Base-by-base conservation (phyloP, 768 basidiomycete genomes). In the Coprinopsis sp. region DNA sequence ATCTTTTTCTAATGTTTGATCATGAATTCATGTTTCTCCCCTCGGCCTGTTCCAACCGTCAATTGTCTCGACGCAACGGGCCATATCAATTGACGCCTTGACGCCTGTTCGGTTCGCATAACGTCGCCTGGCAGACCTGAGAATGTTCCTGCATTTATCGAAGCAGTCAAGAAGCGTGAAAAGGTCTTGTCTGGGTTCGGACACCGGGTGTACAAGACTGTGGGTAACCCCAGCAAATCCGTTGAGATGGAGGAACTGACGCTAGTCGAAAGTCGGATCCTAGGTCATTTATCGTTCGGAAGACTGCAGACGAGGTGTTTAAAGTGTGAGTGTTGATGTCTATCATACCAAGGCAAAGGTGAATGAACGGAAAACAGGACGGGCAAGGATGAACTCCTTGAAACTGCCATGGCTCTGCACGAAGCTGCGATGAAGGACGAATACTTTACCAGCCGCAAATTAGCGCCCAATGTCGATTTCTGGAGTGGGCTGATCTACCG, bases 401-500 rank as follows among this genome's bases (percentile, higher is more conserved):
- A 91, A 46, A 93, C 91, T 6, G 92, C 92, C 1, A 91, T 95
- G 82, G 81, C 81, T 6, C 70, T 93, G 40, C 89, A 92, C 51
- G 87, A 90, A 56, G 83, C 84, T 4, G 92, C 92, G 0, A 84
- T 94, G 76, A 84, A 84, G 56, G 92, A 95, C 53, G 86, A 91
- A 25, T 95, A 91, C 64, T 95, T 94, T 56, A 76, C 86, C 52
- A 80, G 79, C 48, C 75, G 92, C 25, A 83, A 77, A 57, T 71
- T 95, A 12, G 87, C 85, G 14, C 91, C 92, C 1, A 95, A 95
- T 62, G 92, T 94, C 21, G 91, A 93, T 64, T 93, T 91, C 62
- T 91, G 87, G 87, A 91, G 89, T 54, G 89, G 90, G 6, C 64
- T 93, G 47, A 93, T 94, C 56, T 94, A 94, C 64, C 86, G 89